A percentile compares a stretch with the other conserved stretches of the same genome.
These are phyloP conservation scores for Boletus subcaerulescens DNA, from an alignment of 768 basidiomycete species.

Conservation along the genomic window DNA sequence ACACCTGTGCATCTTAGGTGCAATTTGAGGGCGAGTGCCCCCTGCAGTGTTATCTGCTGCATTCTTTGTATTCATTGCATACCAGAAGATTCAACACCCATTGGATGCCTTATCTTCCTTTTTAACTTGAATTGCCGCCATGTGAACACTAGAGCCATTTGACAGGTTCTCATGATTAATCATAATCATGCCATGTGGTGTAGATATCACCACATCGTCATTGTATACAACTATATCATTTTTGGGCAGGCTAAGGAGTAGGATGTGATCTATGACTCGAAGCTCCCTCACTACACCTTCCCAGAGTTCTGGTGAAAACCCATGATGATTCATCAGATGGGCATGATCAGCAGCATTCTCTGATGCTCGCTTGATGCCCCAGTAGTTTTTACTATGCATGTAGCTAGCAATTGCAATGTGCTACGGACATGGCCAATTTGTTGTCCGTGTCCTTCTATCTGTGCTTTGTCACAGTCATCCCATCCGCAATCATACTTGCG, in stretches of 20 bases:
- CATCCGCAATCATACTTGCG: neutral
- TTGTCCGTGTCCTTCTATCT: too few species aligned
- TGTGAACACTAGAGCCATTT: neutral
- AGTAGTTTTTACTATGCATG: too few species aligned
- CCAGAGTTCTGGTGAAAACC: neutral
- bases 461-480: neutral
- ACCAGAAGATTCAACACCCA: neutral
- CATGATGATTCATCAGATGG: neutral
- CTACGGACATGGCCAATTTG: too few species aligned
- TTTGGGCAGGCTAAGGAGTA: neutral
- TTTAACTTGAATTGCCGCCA: neutral
- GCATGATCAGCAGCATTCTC: too few species aligned
- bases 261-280: neutral
- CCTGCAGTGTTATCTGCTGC: neutral
- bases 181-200: neutral
- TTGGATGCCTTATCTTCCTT: neutral
- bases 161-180: neutral
- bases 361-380: too few species aligned
- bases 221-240: neutral
- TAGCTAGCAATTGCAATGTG: too few species aligned
- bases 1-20: too few species aligned
- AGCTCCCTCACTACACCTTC: neutral
- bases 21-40: neutral
- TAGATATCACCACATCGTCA: neutral
- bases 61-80: neutral